Conservation (phyloP, 306 rosid species). For the Glycine soja region DNA sequence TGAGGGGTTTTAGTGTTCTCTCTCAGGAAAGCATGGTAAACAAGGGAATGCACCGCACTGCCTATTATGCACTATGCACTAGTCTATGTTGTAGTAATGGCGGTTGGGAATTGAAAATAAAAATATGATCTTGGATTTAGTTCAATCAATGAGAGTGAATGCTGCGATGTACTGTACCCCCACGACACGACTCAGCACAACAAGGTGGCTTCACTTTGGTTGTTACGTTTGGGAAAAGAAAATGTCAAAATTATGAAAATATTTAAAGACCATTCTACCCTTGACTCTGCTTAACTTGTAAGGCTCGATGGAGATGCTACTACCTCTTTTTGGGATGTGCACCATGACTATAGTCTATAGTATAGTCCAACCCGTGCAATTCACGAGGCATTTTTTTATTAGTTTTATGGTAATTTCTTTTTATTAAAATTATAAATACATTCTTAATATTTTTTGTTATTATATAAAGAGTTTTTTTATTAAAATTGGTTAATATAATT, state of each 20-base stretch:
- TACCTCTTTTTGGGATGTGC: neutral
- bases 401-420: no score
- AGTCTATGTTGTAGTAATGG: neutral
- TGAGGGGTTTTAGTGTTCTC: neutral
- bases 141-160: constrained; percentile 15
- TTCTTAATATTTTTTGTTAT: no score
- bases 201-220: neutral
- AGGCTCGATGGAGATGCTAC: no score
- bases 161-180: neutral
- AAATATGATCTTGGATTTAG: neutral
- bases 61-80: neutral
- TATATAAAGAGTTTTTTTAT: no score
- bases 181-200: neutral
- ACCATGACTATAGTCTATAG: no score
- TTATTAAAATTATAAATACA: no score
- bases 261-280: constrained; percentile 39
- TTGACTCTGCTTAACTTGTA: neutral
- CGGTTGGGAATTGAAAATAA: neutral
- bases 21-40: constrained; percentile 39
- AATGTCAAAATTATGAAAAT: neutral
- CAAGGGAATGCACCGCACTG: neutral
- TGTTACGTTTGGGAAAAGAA: constrained; percentile 53
- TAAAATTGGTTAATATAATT: no score
- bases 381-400: no score
- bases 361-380: no score